Evolutionary conservation across 2,329 filamentous ascomycete species (phyloP), one percentile per base, ranked within the genome.

Genomic region (Phialophora macrospora): DNA sequence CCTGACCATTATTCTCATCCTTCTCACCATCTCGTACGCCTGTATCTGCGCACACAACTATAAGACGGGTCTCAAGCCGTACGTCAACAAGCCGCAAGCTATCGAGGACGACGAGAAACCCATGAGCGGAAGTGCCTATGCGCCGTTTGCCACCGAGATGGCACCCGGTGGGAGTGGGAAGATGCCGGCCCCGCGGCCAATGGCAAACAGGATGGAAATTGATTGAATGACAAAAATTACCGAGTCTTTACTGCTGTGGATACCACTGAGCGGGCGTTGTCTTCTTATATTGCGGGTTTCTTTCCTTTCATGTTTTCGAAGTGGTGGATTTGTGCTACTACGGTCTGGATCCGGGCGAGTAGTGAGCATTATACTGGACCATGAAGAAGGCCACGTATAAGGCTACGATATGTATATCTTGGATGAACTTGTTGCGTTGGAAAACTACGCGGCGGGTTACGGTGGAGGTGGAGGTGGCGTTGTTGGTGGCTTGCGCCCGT

Each of bases 41-140:
- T 87, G 90, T 74, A 84, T 94, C 73, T 98, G 94, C 84, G 93
- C 92, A 79, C 81, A 85, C 77, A 98, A 98, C 81, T 99, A 98
- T 80, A 87, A 90, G 78, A 89, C 89, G 71, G 95, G 95, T 8
- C 83, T 99, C 66, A 97, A 96, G 82, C 88, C 88, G 9, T 93
- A 98, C 76, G 86, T 99, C 38, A 65, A 65, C 61, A 69, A 69
- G 44, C 57, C 62, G 20, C 49, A 59, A 52, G 57, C 17, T 22
- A 51, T 63, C 48, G 65, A 66, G 22, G 68, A 70, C n/a, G 68
- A 70, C 6, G 68, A 70, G 44, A 70, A 70, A 46, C 68, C 68
- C 14, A 70, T 68, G 51, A 17, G 48, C 3, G 66, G 66, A 48
- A 68, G 68, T 46, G 63, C 65, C 20, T 71, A 71, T 55, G 65